phyloP scores from a whole-genome alignment of 2,329 filamentous ascomycete species.

The Fusarium sp. region DNA sequence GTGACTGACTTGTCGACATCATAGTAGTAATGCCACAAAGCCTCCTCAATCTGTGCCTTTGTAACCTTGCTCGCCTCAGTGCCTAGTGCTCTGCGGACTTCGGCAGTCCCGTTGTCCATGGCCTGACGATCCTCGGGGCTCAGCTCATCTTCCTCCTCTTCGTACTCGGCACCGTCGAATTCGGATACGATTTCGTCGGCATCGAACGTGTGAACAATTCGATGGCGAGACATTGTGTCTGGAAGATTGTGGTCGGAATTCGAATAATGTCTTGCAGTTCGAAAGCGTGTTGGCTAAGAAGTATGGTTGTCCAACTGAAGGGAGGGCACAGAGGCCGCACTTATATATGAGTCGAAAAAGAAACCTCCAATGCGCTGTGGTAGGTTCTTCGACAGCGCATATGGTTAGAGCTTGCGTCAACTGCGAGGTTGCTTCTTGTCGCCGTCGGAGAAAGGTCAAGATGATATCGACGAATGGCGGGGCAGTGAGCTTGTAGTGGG shows the following conservation, averaged over 20 bases:
- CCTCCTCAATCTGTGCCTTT: slow-evolving; percentile 83
- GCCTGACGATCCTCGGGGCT: slow-evolving; percentile 63
- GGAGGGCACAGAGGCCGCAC: background rate
- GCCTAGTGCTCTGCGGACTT: slow-evolving; percentile 78
- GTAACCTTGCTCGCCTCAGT: slow-evolving; percentile 70
- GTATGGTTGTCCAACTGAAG: background rate
- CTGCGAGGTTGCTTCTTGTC: background rate
- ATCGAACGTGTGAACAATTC: slow-evolving; percentile 61
- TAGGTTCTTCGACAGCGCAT: background rate
- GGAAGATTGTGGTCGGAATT: slow-evolving; percentile 3
- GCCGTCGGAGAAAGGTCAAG: slow-evolving; percentile 13
- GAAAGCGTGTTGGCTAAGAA: background rate
- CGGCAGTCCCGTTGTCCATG: slow-evolving; percentile 76
- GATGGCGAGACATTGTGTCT: slow-evolving; percentile 46
- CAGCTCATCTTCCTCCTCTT: slow-evolving; percentile 62
- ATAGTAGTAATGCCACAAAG: slow-evolving; percentile 96
- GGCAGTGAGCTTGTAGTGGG: slow-evolving; percentile 44
- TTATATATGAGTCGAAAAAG: background rate
- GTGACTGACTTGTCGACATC: slow-evolving; percentile 88
- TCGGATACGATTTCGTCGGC: slow-evolving; percentile 65
- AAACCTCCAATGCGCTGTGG: background rate
- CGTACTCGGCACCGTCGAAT: slow-evolving; percentile 64
- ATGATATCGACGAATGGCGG: slow-evolving; percentile 41
- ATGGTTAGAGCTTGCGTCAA: background rate
- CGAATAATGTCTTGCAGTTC: slow-evolving; percentile 5